Evolutionary conservation across 306 rosid genomes (phyloP).

Genomic region (Castanospermum australe): DNA sequence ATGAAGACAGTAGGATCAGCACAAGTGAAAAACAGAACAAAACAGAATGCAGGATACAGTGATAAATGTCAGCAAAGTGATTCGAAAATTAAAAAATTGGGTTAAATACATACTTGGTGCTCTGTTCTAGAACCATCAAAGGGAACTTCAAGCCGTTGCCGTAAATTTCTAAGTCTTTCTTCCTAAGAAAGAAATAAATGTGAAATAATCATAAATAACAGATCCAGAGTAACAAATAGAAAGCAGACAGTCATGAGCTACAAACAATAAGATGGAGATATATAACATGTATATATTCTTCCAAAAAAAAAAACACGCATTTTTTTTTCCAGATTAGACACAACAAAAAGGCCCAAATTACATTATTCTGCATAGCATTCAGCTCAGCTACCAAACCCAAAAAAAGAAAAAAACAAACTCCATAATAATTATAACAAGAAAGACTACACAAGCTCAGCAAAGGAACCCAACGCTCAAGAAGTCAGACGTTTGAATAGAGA

Average conservation of each 20-base stretch:
- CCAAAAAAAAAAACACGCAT: neutral
- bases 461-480: neutral
- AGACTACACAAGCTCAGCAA: neutral
- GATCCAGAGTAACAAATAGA: neutral
- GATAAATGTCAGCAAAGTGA: constrained; percentile 15
- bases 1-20: constrained; percentile 6
- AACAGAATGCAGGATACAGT: neutral
- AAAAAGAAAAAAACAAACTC: neutral
- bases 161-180: constrained; percentile 65
- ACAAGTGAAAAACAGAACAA: neutral
- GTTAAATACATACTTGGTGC: constrained; percentile 71
- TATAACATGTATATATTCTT: neutral
- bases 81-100: neutral
- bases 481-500: neutral
- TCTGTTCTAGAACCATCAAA: constrained; percentile 79
- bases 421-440: neutral
- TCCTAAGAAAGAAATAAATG: constrained; percentile 50
- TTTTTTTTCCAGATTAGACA: too few relatives aligned
- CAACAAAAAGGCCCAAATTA: too few relatives aligned
- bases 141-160: constrained; percentile 74
- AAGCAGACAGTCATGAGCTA: neutral
- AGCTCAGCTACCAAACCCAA: too few relatives aligned
- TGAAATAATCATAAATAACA: constrained; percentile 11
- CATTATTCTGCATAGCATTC: neutral
- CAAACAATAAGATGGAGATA: neutral